These are phyloP conservation scores for Hanseniaspora pseudoguilliermondii DNA, from an alignment of 805 yeast genomes.

Conservation along the genomic window DNA sequence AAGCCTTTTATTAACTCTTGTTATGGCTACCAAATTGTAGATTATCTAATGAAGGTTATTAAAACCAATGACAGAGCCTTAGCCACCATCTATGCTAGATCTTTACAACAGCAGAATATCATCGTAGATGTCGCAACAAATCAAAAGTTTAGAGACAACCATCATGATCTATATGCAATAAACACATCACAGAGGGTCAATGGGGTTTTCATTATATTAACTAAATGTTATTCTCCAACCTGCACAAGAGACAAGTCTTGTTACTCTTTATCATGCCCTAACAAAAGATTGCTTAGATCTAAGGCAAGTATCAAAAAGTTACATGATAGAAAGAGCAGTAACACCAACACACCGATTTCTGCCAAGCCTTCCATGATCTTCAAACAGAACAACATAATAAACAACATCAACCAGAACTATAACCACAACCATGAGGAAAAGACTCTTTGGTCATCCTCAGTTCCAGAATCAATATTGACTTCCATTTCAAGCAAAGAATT, in stretches of 20 bases:
- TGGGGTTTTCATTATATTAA: slow-evolving; percentile 84
- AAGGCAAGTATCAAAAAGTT: slow-evolving; percentile 68
- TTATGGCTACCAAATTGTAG: slow-evolving; percentile 89
- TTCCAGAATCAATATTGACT: slow-evolving; percentile 42
- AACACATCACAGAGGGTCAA: slow-evolving; percentile 40
- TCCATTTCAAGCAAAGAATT: slow-evolving; percentile 73
- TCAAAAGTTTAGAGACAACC: slow-evolving; percentile 80
- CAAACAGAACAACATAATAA: slow-evolving; percentile 40
- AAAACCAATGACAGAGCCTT: slow-evolving; percentile 83
- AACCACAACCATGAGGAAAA: slow-evolving; percentile 35
- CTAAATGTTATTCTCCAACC: slow-evolving; percentile 95
- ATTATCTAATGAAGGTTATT: slow-evolving; percentile 70
- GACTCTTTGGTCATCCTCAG: slow-evolving; percentile 86
- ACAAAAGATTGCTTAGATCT: slow-evolving; percentile 65
- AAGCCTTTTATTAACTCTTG: slow-evolving; percentile 83
- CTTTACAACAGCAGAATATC: slow-evolving; percentile 85
- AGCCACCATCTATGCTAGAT: slow-evolving; percentile 77
- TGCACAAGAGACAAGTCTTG: slow-evolving; percentile 81
- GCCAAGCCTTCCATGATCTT: slow-evolving; percentile 23
- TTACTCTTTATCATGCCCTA: slow-evolving; percentile 92
- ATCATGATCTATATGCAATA: slow-evolving; percentile 77
- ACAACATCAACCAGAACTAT: slow-evolving; percentile 6
- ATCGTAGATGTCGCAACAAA: slow-evolving; percentile 94
- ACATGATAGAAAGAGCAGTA: slow-evolving; percentile 6
- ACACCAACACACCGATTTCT: slow-evolving; percentile 2